Evolutionary conservation across 2,329 filamentous ascomycete genomes (phyloP).

Genomic region (Calonectria hongkongensis): DNA sequence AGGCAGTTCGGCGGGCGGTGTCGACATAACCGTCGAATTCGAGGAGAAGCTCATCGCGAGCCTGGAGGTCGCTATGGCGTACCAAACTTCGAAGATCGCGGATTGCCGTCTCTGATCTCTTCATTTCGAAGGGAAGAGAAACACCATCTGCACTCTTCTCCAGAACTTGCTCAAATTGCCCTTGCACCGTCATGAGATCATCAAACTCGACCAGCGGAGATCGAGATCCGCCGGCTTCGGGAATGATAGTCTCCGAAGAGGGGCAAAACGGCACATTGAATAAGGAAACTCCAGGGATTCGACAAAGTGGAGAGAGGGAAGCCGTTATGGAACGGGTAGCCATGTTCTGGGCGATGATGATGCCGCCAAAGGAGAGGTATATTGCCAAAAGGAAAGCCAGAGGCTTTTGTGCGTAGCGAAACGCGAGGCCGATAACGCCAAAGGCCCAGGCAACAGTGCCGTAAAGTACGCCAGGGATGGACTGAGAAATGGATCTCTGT

Average conservation of each 20-base stretch:
- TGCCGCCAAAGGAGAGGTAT: slow-evolving; percentile 75
- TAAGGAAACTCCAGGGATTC: slow-evolving; percentile 78
- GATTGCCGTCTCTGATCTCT: slow-evolving; percentile 83
- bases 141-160: slow-evolving; percentile 79
- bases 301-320: slow-evolving; percentile 81
- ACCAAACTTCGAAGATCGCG: slow-evolving; percentile 85
- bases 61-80: slow-evolving; percentile 79
- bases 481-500: slow-evolving; percentile 58
- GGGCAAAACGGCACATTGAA: slow-evolving; percentile 80
- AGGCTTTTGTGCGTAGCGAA: slow-evolving; percentile 78
- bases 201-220: slow-evolving; percentile 78
- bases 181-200: slow-evolving; percentile 83
- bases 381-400: slow-evolving; percentile 77
- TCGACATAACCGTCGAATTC: slow-evolving; percentile 87
- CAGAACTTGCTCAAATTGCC: slow-evolving; percentile 85
- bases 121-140: slow-evolving; percentile 85
- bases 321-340: slow-evolving; percentile 76
- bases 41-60: slow-evolving; percentile 81
- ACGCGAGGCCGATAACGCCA: slow-evolving; percentile 74
- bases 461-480: slow-evolving; percentile 62
- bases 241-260: slow-evolving; percentile 53
- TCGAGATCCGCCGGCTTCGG: slow-evolving; percentile 48
- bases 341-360: slow-evolving; percentile 77
- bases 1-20: slow-evolving; percentile 77
- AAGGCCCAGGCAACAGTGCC: slow-evolving; percentile 69